Percentiles rank a stretch among this genome's conserved stretches.
These are phyloP conservation scores for Lachancea nothofagi DNA, from an alignment of 805 yeast species.

Conservation along the genomic window DNA sequence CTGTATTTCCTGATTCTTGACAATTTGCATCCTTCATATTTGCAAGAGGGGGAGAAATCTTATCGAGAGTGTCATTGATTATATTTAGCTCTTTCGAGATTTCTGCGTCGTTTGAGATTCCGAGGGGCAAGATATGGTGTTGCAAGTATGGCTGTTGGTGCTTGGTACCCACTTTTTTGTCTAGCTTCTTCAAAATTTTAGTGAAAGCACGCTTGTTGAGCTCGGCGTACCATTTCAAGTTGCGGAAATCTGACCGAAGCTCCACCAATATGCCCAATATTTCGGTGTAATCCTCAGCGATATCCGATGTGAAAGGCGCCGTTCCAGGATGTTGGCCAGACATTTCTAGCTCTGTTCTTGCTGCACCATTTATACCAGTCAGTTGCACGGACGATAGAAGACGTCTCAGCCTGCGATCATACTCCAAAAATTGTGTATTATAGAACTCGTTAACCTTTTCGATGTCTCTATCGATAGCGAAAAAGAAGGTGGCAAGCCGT, in stretches of 20 bases:
- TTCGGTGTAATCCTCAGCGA: conserved; percentile 50
- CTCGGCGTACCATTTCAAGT: conserved; percentile 91
- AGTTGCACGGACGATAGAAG: conserved; percentile 35
- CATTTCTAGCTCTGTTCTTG: not conserved
- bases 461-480: conserved; percentile 70
- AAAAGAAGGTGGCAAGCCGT: conserved; percentile 62
- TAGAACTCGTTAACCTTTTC: conserved; percentile 78
- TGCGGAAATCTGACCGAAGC: conserved; percentile 67
- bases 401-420: conserved; percentile 59
- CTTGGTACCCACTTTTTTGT: conserved; percentile 67
- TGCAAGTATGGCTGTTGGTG: conserved; percentile 53
- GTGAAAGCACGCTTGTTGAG: conserved; percentile 84
- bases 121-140: conserved; percentile 65
- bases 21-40: conserved; percentile 6
- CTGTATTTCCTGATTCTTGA: conserved; percentile 1
- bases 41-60: conserved; percentile 42
- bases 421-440: conserved; percentile 66
- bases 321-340: conserved; percentile 6
- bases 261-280: conserved; percentile 65
- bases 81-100: conserved; percentile 47
- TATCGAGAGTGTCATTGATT: conserved; percentile 48
- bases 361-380: conserved; percentile 12
- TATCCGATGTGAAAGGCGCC: conserved; percentile 13
- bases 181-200: conserved; percentile 84
- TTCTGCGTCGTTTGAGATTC: conserved; percentile 70